Evolutionary conservation across 805 yeast species (phyloP), one percentile per base, ranked within the genome.

Genomic region (Maudiozyma serrabonitensis): DNA sequence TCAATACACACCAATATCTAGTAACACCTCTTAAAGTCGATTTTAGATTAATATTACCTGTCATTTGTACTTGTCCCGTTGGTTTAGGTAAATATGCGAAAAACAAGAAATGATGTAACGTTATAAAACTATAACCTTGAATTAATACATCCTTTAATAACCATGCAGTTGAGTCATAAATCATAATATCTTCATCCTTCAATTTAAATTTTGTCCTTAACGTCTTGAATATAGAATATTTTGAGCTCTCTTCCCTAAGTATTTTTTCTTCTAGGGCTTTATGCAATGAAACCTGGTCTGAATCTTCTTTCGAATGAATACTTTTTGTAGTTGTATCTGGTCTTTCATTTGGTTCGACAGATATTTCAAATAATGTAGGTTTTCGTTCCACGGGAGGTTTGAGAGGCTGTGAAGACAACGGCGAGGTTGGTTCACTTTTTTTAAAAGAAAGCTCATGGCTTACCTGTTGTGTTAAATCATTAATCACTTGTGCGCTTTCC

Each of bases 51-150:
- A 84, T 59, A 3, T 76, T 69, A 0, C 87, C 86, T 3, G 79
- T 63, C 53, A 72, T 67, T 18, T 78, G 60, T 3, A 74, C 61
- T 19, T 50, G 54, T 2, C 75, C 74, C 19, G 70, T 50, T n/a
- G 46, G 56, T 46, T 76, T 75, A 0, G 97, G 96, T 9, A 91
- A 64, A 56, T 79, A 81, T 0, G 96, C 93, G 68, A 84, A 84
- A 61, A 87, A 91, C 42, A 87, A 67, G 6, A 90, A 61, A 52
- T 78, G 78, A 15, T 74, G 69, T 41, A 71, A 66, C 1, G 97
- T 89, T 25, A 91, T 64, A 56, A 84, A 84, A 16, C 89, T 64
- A 57, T 85, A 90, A 2, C 98, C 98, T 64, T 88, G 96, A 25
- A 89, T 68, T 26, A 91, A 69, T 0, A 90, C 93, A 57, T 87